These are phyloP conservation scores for Aspergillus viridinutans DNA, from an alignment of 2,329 filamentous ascomycete genomes.

Conservation along the genomic window DNA sequence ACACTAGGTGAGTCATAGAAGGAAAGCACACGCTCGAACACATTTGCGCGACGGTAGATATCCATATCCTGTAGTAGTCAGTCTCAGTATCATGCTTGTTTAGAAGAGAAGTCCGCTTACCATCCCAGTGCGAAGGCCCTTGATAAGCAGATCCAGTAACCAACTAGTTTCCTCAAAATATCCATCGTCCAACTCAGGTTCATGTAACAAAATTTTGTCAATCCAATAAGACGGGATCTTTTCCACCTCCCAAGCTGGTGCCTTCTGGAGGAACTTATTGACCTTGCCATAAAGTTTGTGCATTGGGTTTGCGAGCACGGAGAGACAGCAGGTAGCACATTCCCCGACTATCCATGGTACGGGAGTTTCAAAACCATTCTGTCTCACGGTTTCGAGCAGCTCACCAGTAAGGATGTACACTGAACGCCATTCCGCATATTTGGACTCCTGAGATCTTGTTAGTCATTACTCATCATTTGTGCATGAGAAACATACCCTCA, in stretches of 20 bases:
- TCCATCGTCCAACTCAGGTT: slow-evolving; percentile 67
- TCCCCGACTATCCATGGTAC: slow-evolving; percentile 71
- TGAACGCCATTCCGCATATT: slow-evolving; percentile 71
- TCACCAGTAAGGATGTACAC: slow-evolving; percentile 77
- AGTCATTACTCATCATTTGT: neutral
- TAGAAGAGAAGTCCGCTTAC: slow-evolving; percentile 31
- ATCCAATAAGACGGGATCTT: slow-evolving; percentile 58
- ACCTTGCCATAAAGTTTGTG: slow-evolving; percentile 82
- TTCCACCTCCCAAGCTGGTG: slow-evolving; percentile 66
- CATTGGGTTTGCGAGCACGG: slow-evolving; percentile 69
- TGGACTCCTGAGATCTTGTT: slow-evolving; percentile 51
- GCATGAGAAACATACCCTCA: slow-evolving; percentile 37
- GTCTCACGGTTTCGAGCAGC: slow-evolving; percentile 67
- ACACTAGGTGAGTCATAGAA: slow-evolving; percentile 66
- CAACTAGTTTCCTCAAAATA: slow-evolving; percentile 70
- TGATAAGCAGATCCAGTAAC: slow-evolving; percentile 68
- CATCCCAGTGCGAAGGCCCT: slow-evolving; percentile 56
- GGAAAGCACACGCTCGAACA: slow-evolving; percentile 72
- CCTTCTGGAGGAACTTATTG: slow-evolving; percentile 75
- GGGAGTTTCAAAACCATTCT: slow-evolving; percentile 51
- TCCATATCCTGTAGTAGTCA: slow-evolving; percentile 41
- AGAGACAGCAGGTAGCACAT: slow-evolving; percentile 67
- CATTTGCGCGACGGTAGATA: slow-evolving; percentile 51
- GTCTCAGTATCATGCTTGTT: slow-evolving; percentile 12
- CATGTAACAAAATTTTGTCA: slow-evolving; percentile 68